Conservation (phyloP, 306 rosid genomes). For the Cucurbita ficifolia region DNA sequence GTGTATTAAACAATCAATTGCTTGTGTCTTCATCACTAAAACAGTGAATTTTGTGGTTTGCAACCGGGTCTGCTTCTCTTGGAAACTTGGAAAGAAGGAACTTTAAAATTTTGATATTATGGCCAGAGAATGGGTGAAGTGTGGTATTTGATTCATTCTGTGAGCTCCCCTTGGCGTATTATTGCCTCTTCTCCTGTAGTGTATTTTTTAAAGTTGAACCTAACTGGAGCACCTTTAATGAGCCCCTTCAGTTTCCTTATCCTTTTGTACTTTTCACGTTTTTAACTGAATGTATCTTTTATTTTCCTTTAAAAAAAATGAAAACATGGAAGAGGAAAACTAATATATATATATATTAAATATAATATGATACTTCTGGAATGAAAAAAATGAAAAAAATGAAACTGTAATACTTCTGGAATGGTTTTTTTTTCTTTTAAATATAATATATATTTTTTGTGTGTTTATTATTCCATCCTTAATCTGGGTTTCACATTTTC, state of each 20-base stretch:
- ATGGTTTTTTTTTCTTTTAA: neutral
- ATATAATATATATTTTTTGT: neutral
- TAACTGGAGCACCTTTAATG: neutral
- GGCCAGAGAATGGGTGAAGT: neutral
- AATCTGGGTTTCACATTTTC: neutral
- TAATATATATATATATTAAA: neutral
- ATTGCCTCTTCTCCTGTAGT: neutral
- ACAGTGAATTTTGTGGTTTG: neutral
- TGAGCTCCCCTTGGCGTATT: neutral
- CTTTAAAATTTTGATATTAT: neutral
- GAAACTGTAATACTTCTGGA: neutral
- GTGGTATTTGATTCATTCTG: neutral
- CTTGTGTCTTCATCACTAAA: neutral
- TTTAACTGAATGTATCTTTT: neutral
- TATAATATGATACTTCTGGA: no score
- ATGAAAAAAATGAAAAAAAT: no score
- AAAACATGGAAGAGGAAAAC: neutral
- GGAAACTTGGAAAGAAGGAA: neutral
- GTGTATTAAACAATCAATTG: neutral
- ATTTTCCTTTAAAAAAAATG: neutral
- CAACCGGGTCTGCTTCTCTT: neutral
- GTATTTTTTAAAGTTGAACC: neutral
- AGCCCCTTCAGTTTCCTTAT: neutral
- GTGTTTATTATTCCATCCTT: neutral
- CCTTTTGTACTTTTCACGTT: neutral